Base-by-base conservation (phyloP, 495 filamentous ascomycete genomes). In the Talaromyces thailandensis region DNA sequence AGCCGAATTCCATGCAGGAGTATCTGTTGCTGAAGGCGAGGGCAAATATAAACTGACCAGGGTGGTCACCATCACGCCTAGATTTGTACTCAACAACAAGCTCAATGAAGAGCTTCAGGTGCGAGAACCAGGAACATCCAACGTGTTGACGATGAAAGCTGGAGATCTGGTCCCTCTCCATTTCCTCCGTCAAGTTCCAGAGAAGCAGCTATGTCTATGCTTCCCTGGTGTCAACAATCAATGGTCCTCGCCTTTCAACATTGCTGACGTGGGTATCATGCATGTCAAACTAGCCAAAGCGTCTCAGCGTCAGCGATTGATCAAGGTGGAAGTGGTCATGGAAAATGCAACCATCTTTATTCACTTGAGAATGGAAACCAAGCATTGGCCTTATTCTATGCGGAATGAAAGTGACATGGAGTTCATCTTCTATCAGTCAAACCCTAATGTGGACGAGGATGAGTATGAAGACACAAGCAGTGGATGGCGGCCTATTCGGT, bases 31-130 rank as follows among this genome's bases (percentile, higher is more conserved):
- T 56, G 88, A 95, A 64, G 94, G 94, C 43, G 88, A 95, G 68
- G 95, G 94, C 68, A 98, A 98, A 78, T 98, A 98, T 79, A 96
- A 96, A 67, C 74, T 98, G 76, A 92, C 90, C 28, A 97, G 96
- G 74, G 88, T 96, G 12, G 88, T 98, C 26, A 97, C 92, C 2
- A 80, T 98, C n/a, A 85, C 93, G 2, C 94, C 94, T 24, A 85
- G 94, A 35, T 98, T 96, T 71, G 86, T 98, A 55, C 76, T 98
- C 68, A 95, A 97, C 74, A 98, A 95, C 75, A 93, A 90, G 71
- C 81, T 96, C 24, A 84, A 81, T 43, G 93, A 98, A 72, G 89
- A 93, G 58, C 81, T 98, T 64, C 84, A 91, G 65, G 87, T 97
- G 24, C 84, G 94, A 43, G 95, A 98, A 68, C 91, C 93, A 16